A percentile compares a stretch with the other conserved stretches of the same genome.
These are phyloP conservation scores for Globisporangium canariense DNA, from an alignment of 352 stramenopile genomes.

Conservation along the genomic window DNA sequence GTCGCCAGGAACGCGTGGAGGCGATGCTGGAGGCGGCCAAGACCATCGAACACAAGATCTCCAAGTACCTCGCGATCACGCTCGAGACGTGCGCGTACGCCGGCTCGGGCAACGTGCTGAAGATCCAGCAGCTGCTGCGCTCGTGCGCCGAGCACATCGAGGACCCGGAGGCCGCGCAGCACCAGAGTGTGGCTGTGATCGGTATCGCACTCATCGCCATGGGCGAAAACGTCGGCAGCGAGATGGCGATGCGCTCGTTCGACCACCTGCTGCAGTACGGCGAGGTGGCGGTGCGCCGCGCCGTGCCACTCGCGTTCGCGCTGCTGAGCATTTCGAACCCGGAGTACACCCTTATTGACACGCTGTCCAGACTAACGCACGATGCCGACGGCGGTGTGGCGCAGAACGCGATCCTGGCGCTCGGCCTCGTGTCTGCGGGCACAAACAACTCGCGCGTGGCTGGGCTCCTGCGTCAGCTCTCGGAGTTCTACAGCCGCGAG, in stretches of 20 bases:
- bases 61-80: slow-evolving; percentile 95
- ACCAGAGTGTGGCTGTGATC: slow-evolving; percentile 95
- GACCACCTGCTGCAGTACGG: slow-evolving; percentile 99
- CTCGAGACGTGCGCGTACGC: slow-evolving; percentile 99
- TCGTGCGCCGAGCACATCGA: slow-evolving; percentile 97
- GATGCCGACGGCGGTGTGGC: slow-evolving; percentile 96
- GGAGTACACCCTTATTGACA: slow-evolving; percentile 95
- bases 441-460: slow-evolving; percentile 99
- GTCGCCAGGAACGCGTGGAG: slow-evolving; percentile 93
- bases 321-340: slow-evolving; percentile 97
- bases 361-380: slow-evolving; percentile 97
- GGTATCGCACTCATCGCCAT: slow-evolving; percentile 98
- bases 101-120: slow-evolving; percentile 98
- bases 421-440: slow-evolving; percentile 96
- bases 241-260: slow-evolving; percentile 99
- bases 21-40: slow-evolving; percentile 98
- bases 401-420: slow-evolving; percentile 96
- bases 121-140: slow-evolving; percentile 97
- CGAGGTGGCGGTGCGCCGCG: slow-evolving; percentile 95
- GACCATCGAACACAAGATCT: slow-evolving; percentile 98
- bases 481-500: slow-evolving; percentile 98
- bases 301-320: slow-evolving; percentile 96
- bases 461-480: slow-evolving; percentile 94
- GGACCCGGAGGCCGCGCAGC: slow-evolving; percentile 68
- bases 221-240: slow-evolving; percentile 95